Evolutionary conservation across 2,329 filamentous ascomycete genomes (phyloP).

Genomic region (Trichophyton simii): DNA sequence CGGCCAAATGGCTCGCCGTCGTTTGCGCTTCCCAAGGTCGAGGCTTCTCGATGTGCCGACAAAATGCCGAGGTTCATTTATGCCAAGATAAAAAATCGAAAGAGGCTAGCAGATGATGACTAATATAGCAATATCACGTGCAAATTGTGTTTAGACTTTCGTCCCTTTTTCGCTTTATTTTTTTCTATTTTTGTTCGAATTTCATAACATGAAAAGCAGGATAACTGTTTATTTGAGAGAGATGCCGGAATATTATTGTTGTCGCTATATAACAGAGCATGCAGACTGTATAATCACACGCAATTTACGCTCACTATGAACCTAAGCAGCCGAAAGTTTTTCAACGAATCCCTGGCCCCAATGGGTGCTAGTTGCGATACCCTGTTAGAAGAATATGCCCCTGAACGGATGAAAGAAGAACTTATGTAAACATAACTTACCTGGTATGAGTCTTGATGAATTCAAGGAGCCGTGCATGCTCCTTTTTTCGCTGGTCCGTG

Average conservation of each 20-base stretch:
- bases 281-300: neutral
- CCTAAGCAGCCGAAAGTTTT: constrained; percentile 5
- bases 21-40: too few relatives aligned
- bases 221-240: neutral
- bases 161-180: neutral
- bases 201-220: neutral
- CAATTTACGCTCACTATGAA: neutral
- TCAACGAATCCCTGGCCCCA: constrained; percentile 11
- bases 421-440: constrained; percentile 23
- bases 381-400: neutral
- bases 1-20: too few relatives aligned
- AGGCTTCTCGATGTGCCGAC: neutral
- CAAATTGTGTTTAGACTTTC: neutral
- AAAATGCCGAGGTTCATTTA: neutral
- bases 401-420: neutral
- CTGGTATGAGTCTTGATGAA: constrained; percentile 91
- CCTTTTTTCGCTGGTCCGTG: constrained; percentile 62
- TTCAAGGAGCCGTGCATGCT: constrained; percentile 71
- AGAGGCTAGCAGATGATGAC: neutral
- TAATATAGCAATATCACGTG: neutral
- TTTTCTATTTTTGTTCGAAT: neutral
- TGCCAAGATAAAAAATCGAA: neutral
- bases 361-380: constrained; percentile 6
- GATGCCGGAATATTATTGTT: neutral
- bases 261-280: neutral